These are phyloP conservation scores for Sideroxylon spinosum DNA, from an alignment of 179 eudicot species.

Conservation along the genomic window DNA sequence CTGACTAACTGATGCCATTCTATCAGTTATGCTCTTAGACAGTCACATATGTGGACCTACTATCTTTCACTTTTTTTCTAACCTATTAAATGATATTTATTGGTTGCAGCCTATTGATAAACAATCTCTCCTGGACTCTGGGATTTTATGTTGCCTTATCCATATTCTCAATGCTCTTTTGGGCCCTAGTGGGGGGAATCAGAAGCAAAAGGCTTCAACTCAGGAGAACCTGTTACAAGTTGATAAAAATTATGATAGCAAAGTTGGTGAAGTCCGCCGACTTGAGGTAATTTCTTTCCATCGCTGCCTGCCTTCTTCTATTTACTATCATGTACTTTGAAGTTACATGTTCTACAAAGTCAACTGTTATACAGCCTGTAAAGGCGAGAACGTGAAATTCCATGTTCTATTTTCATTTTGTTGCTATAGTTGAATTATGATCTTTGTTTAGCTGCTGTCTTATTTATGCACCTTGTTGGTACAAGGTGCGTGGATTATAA, in stretches of 20 bases:
- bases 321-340: background rate
- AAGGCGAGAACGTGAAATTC: background rate
- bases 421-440: background rate
- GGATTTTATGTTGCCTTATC: slow-evolving; percentile 88
- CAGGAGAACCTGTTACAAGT: slow-evolving; percentile 23
- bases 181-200: slow-evolving; percentile 48
- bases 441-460: background rate
- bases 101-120: slow-evolving; percentile 78
- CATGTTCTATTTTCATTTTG: background rate
- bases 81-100: background rate
- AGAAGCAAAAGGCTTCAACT: slow-evolving; percentile 28
- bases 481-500: background rate
- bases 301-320: background rate
- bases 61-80: background rate
- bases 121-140: slow-evolving; percentile 98
- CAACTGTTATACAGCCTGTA: background rate
- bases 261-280: slow-evolving; percentile 40
- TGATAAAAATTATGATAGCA: slow-evolving; percentile 28
- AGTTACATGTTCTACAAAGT: background rate
- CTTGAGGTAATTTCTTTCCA: slow-evolving; percentile 63
- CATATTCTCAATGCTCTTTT: slow-evolving; percentile 78
- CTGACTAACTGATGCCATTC: background rate
- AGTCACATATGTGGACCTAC: background rate
- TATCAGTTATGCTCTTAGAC: slow-evolving; percentile 6
- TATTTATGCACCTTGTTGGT: slow-evolving; percentile 5